Percentiles rank a stretch among this genome's conserved stretches.
Evolutionary conservation across 1,139 yeast species (phyloP).

Genomic region (Hyphopichia fennica): DNA sequence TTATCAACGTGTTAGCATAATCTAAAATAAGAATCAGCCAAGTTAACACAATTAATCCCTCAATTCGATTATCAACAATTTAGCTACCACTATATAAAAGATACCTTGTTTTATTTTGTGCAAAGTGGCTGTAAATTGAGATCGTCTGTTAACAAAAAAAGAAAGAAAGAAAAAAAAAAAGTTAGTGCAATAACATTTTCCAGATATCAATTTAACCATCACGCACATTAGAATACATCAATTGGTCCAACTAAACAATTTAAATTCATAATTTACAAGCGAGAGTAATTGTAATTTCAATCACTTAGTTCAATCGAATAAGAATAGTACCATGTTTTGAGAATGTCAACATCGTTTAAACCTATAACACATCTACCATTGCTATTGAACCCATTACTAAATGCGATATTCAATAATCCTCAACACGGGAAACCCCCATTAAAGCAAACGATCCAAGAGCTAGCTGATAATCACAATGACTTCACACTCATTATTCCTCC

Average conservation of each 20-base stretch:
- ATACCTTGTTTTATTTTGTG: too few relatives aligned
- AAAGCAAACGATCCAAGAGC: conserved; percentile 43
- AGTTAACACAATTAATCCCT: too few relatives aligned
- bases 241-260: neutral
- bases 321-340: neutral
- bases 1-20: too few relatives aligned
- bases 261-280: too few relatives aligned
- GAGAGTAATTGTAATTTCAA: too few relatives aligned
- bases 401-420: conserved; percentile 68
- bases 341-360: conserved; percentile 1
- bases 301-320: too few relatives aligned
- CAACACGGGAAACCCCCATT: conserved; percentile 52
- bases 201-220: neutral
- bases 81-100: too few relatives aligned
- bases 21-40: too few relatives aligned
- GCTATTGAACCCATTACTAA: conserved; percentile 64
- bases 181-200: neutral
- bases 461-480: conserved; percentile 43
- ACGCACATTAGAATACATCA: neutral
- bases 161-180: neutral
- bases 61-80: too few relatives aligned
- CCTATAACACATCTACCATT: conserved; percentile 29
- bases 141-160: neutral
- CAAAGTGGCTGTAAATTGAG: neutral
- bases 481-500: conserved; percentile 66